Evolutionary conservation across 495 filamentous ascomycete species (phyloP).

Genomic region (Hapsidospora chrysogenum): DNA sequence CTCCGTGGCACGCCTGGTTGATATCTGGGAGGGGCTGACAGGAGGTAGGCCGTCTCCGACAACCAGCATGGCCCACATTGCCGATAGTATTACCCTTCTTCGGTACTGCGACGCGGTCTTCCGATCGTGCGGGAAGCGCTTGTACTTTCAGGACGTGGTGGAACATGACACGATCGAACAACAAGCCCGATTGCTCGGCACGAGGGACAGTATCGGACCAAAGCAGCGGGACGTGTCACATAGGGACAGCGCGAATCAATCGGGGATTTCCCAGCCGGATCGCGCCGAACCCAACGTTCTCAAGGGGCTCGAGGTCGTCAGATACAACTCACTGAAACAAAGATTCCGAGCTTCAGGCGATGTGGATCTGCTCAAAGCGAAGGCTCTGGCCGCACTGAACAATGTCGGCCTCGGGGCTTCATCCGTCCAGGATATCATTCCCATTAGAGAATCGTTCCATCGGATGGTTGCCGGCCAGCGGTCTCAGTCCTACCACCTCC

Average conservation of each 20-base stretch:
- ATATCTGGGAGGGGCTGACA: constrained; percentile 7
- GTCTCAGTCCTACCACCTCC: constrained; percentile 5
- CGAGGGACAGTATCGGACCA: too few relatives aligned
- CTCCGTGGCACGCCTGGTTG: not conserved
- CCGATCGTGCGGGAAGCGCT: constrained; percentile 1
- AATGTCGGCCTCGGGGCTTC: not conserved
- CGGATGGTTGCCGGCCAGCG: constrained; percentile 2
- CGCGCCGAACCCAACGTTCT: too few relatives aligned
- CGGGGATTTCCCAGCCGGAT: too few relatives aligned
- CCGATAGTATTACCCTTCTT: constrained; percentile 10
- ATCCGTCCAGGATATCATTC: constrained; percentile 5
- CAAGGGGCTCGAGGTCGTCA: too few relatives aligned
- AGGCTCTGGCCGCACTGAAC: too few relatives aligned
- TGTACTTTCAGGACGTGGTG: constrained; percentile 7
- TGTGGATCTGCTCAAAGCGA: too few relatives aligned
- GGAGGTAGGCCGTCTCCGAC: constrained; percentile 4
- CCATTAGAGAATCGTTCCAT: constrained; percentile 6
- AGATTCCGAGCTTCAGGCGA: too few relatives aligned
- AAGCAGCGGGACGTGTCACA: too few relatives aligned
- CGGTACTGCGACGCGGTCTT: constrained; percentile 9
- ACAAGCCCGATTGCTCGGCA: constrained; percentile 5
- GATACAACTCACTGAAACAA: too few relatives aligned
- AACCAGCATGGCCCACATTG: constrained; percentile 4
- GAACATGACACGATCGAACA: constrained; percentile 4
- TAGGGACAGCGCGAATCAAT: too few relatives aligned